Conservation (phyloP, 495 filamentous ascomycete genomes). For the Clohesyomyces aquaticus region DNA sequence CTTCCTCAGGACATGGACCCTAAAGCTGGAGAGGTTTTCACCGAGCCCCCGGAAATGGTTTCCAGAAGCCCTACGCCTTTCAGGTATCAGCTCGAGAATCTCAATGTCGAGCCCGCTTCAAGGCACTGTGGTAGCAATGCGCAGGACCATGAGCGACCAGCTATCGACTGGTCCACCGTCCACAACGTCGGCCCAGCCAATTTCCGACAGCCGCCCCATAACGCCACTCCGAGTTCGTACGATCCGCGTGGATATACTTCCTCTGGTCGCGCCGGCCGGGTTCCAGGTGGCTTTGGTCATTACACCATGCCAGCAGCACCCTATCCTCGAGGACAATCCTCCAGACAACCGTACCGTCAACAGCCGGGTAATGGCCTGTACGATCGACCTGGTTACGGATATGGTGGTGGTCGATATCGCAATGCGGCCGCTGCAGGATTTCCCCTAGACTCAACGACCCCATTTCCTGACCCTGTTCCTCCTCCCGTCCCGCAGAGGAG, state of each 20-base stretch:
- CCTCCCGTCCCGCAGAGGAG: constrained; percentile 1
- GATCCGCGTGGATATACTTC: background rate
- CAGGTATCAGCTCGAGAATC: constrained; percentile 1
- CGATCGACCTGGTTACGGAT: constrained; percentile 1
- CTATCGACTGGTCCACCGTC: constrained; percentile 10
- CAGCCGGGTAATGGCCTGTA: constrained; percentile 19
- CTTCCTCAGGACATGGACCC: background rate
- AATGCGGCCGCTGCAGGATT: constrained; percentile 13
- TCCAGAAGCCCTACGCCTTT: constrained; percentile 3
- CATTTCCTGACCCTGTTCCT: constrained; percentile 25
- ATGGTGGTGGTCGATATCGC: constrained; percentile 6
- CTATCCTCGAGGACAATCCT: background rate
- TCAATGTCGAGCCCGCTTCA: background rate
- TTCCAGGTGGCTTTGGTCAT: background rate
- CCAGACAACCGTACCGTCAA: background rate
- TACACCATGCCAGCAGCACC: background rate
- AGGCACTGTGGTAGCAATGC: background rate
- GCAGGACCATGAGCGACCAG: background rate
- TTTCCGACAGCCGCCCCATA: background rate
- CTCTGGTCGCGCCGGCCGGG: background rate
- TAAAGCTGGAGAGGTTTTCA: background rate
- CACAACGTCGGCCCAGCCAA: background rate
- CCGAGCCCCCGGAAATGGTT: background rate
- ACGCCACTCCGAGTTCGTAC: background rate
- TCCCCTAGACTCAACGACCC: constrained; percentile 16